These are phyloP conservation scores for Gelatoporia subvermispora DNA, from an alignment of 768 basidiomycete species.

Conservation along the genomic window DNA sequence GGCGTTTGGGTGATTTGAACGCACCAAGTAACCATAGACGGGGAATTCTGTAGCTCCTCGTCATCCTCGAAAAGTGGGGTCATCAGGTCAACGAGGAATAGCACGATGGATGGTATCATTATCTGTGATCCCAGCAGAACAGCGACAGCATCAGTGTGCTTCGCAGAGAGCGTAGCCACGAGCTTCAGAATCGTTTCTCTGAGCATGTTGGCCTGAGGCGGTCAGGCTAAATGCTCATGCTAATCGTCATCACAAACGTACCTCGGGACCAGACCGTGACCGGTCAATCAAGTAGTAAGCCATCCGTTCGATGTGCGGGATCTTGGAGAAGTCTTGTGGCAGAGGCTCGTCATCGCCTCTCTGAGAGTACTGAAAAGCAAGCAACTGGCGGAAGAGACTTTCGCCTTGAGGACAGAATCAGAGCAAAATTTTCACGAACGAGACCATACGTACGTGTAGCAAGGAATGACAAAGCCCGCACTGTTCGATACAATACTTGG, in stretches of 20 bases:
- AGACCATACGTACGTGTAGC: slow-evolving; percentile 44
- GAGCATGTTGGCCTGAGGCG: slow-evolving; percentile 14
- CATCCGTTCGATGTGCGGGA: slow-evolving; percentile 29
- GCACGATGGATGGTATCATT: slow-evolving; percentile 61
- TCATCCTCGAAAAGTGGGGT: slow-evolving; percentile 44
- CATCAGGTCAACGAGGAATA: slow-evolving; percentile 47
- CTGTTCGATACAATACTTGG: slow-evolving; percentile 44
- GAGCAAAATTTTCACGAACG: not conserved
- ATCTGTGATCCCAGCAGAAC: slow-evolving; percentile 43
- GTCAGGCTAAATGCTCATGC: not conserved
- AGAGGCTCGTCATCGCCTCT: not conserved
- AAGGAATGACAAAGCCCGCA: slow-evolving; percentile 48
- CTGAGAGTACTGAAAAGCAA: slow-evolving; percentile 14
- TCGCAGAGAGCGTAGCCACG: slow-evolving; percentile 34
- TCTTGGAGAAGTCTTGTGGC: slow-evolving; percentile 10
- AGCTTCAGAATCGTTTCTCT: slow-evolving; percentile 35
- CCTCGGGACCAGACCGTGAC: slow-evolving; percentile 16
- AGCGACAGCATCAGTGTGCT: slow-evolving; percentile 33
- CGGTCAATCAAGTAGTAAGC: slow-evolving; percentile 22
- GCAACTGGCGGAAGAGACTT: slow-evolving; percentile 9
- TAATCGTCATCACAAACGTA: slow-evolving; percentile 2
- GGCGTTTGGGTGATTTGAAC: no score
- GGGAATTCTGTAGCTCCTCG: slow-evolving; percentile 31
- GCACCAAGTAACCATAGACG: slow-evolving; percentile 20
- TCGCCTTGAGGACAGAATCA: slow-evolving; percentile 2